Conservation (phyloP, 805 yeast species). For the Pichia pseudocactophila region DNA sequence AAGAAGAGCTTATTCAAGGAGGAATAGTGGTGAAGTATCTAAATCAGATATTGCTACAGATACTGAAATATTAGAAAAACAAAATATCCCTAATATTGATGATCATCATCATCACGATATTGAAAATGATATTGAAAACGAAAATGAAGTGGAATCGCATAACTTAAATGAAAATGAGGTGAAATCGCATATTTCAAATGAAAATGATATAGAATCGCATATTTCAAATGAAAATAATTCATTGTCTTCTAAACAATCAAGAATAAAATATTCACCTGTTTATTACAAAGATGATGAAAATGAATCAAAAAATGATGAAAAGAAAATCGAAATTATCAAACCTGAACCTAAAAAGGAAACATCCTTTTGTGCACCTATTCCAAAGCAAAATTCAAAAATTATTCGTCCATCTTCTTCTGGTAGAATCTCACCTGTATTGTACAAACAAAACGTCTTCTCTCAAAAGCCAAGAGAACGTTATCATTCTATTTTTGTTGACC, state of each 20-base stretch:
- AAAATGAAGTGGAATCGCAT: too few relatives aligned
- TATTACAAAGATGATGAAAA: not conserved
- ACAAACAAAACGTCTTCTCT: constrained; percentile 19
- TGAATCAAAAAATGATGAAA: not conserved
- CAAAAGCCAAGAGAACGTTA: constrained; percentile 31
- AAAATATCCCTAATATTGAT: not conserved
- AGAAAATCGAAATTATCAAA: not conserved
- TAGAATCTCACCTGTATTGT: constrained; percentile 13
- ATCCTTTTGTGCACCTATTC: not conserved
- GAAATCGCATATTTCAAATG: too few relatives aligned
- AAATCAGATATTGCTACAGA: not conserved
- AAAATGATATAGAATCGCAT: too few relatives aligned
- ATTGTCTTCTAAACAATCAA: not conserved
- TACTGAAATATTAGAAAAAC: not conserved
- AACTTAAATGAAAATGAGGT: too few relatives aligned
- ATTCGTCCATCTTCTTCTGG: constrained; percentile 11
- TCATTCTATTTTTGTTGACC: constrained; percentile 42
- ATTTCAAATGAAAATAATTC: not conserved
- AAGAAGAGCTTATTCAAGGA: constrained; percentile 27
- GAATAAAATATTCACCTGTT: not conserved
- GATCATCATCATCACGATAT: not conserved
- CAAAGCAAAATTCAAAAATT: not conserved
- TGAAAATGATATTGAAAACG: not conserved
- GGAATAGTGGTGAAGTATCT: not conserved
- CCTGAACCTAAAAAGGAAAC: not conserved